Evolutionary conservation across 208 protist genomes (phyloP), one percentile per base, ranked within the genome.

Genomic region (Leishmania amazonensis): DNA sequence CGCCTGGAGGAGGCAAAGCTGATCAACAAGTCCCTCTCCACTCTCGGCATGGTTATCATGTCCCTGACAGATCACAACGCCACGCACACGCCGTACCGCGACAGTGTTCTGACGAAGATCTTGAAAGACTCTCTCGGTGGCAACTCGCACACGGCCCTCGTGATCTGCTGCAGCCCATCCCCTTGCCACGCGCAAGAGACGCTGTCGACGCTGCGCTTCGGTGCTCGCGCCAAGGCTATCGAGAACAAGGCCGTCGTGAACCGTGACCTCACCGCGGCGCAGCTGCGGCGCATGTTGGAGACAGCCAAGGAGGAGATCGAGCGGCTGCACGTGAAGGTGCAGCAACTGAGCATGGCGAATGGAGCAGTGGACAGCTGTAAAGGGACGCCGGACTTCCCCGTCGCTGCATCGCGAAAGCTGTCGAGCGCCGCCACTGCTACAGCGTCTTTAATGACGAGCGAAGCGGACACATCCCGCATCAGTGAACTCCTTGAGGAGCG

Each of bases 1-100:
- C 94, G 89, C 17, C 81, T 98, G 51, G 96, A 98, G 87, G 96
- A 98, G 88, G 96, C 96, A 60, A 98, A 97, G 80, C 88, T 95
- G 24, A 98, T 98, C 79, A 98, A 98, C 85, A 93, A 94, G 62
- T 98, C 95, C 5, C 91, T 98, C 53, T 92, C 94, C 11, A 92
- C 92, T 0, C 90, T 98, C 7, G 93, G 96, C 57, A 85, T 94
- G 73, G 94, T 97, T 40, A 98, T 98, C 79, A 89, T 90, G 49
- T 89, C 83, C 31, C 85, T 98, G 7, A 92, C 91, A n/a, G 94
- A 98, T 45, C 77, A 85, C 40, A 85, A 71, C 64, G 57, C 87
- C 3, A 82, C 73, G 35, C 90, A 97, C 85, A 87, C 96, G 47
- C 96, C 96, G 58, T 98, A 97, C 77, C 91, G 96, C 35, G 91